Evolutionary conservation across 2,329 filamentous ascomycete genomes (phyloP).

Genomic region (Stagonosporopsis tanaceti): DNA sequence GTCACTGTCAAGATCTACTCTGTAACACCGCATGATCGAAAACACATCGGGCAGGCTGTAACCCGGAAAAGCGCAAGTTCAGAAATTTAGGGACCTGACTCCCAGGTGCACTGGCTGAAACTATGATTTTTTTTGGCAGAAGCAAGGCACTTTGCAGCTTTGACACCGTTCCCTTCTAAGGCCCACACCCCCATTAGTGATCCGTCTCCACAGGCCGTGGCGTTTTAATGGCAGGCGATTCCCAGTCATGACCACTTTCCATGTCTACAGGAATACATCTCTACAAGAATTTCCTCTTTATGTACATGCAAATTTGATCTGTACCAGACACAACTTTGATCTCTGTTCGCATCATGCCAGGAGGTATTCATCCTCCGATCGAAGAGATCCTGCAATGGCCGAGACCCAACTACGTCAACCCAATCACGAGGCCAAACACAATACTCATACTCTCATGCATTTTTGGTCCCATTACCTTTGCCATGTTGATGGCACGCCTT

Average conservation of each 20-base stretch:
- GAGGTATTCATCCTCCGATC: conserved; percentile 39
- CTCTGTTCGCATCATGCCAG: conserved; percentile 34
- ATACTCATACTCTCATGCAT: conserved; percentile 30
- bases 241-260: conserved; percentile 14
- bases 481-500: conserved; percentile 35
- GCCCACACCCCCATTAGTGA: background rate
- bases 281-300: background rate
- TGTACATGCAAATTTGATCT: background rate
- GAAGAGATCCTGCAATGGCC: conserved; percentile 38
- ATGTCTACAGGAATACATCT: background rate
- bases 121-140: conserved; percentile 13
- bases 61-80: background rate
- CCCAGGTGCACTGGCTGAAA: conserved; percentile 12
- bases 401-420: conserved; percentile 33
- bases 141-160: conserved; percentile 6
- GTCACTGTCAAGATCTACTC: conserved; percentile 10
- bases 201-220: conserved; percentile 14
- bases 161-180: conserved; percentile 2
- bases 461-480: conserved; percentile 33
- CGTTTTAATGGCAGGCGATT: conserved; percentile 32
- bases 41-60: background rate
- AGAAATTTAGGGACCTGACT: background rate
- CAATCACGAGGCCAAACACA: conserved; percentile 30
- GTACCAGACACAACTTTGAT: background rate
- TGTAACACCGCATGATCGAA: conserved; percentile 7